phyloP scores from a whole-genome alignment of 2,329 filamentous ascomycete genomes.

The Microdochium nivale region DNA sequence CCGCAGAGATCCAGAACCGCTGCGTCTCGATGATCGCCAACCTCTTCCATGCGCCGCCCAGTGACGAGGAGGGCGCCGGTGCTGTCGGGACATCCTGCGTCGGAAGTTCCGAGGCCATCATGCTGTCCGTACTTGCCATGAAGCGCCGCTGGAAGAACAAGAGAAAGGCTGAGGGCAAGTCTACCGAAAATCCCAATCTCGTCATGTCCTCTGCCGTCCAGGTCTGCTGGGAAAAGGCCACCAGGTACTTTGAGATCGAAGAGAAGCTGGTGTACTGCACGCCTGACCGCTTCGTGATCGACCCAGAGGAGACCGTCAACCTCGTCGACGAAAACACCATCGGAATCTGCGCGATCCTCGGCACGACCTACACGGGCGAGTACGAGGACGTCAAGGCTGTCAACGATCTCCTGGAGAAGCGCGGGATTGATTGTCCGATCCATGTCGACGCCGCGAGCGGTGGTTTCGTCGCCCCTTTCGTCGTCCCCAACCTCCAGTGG shows the following conservation, averaged over 20 bases:
- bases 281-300: conserved; percentile 52
- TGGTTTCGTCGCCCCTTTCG: conserved; percentile 89
- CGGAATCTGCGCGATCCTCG: conserved; percentile 85
- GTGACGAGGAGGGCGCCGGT: conserved; percentile 41
- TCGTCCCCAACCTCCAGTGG: conserved; percentile 76
- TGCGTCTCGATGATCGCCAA: conserved; percentile 86
- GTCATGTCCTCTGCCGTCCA: conserved; percentile 95
- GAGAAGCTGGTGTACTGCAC: conserved; percentile 70
- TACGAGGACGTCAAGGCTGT: conserved; percentile 91
- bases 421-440: conserved; percentile 71
- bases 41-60: conserved; percentile 71
- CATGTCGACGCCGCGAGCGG: conserved; percentile 91
- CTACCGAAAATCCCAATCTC: conserved; percentile 75
- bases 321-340: conserved; percentile 67
- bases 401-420: conserved; percentile 76
- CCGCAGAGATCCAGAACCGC: conserved; percentile 81
- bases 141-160: conserved; percentile 91
- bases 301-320: conserved; percentile 51
- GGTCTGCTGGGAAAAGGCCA: conserved; percentile 94
- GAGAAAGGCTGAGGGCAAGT: conserved; percentile 74
- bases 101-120: conserved; percentile 83
- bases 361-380: conserved; percentile 91
- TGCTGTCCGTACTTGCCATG: conserved; percentile 80
- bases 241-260: conserved; percentile 85
- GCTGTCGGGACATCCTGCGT: conserved; percentile 83